phyloP scores from a whole-genome alignment of 1,284 basidiomycete species.

The Coniferiporia weirii region DNA sequence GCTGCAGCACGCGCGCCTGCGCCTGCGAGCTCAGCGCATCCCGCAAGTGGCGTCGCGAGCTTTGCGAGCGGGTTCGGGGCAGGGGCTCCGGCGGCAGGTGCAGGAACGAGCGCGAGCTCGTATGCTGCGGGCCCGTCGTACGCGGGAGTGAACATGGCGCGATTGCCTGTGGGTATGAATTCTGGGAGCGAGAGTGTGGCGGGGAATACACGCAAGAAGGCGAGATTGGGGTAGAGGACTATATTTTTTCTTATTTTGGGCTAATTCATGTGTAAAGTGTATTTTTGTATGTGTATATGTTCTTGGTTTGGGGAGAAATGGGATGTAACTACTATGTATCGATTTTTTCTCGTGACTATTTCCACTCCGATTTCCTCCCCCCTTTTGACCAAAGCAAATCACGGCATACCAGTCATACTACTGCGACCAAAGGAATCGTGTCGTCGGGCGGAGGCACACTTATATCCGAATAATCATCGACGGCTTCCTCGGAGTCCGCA shows the following conservation, averaged over 20 bases:
- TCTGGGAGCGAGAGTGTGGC: conserved; percentile 29
- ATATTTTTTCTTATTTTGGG: conserved; percentile 18
- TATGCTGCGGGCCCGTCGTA: conserved; percentile 8
- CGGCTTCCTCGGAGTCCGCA: too few relatives aligned
- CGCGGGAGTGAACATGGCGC: conserved; percentile 12
- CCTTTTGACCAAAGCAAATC: too few relatives aligned
- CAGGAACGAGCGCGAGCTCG: neutral
- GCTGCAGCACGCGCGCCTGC: conserved; percentile 32
- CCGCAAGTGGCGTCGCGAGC: conserved; percentile 36
- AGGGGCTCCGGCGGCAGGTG: neutral
- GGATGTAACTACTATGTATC: too few relatives aligned
- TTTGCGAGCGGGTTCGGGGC: conserved; percentile 45
- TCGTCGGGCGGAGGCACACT: too few relatives aligned
- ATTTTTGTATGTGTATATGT: too few relatives aligned
- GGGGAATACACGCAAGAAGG: conserved; percentile 39
- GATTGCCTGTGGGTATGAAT: conserved; percentile 29
- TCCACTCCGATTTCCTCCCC: too few relatives aligned
- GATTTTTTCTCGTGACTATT: too few relatives aligned
- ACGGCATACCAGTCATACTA: too few relatives aligned
- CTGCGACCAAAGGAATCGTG: too few relatives aligned
- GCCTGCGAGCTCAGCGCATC: conserved; percentile 39
- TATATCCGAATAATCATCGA: too few relatives aligned
- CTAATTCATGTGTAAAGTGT: too few relatives aligned
- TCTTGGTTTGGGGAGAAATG: too few relatives aligned
- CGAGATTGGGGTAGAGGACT: conserved; percentile 36